Percentiles rank a stretch among this genome's conserved stretches.
phyloP scores from a whole-genome alignment of 2,329 filamentous ascomycete species.

The Penicillium occitanis region DNA sequence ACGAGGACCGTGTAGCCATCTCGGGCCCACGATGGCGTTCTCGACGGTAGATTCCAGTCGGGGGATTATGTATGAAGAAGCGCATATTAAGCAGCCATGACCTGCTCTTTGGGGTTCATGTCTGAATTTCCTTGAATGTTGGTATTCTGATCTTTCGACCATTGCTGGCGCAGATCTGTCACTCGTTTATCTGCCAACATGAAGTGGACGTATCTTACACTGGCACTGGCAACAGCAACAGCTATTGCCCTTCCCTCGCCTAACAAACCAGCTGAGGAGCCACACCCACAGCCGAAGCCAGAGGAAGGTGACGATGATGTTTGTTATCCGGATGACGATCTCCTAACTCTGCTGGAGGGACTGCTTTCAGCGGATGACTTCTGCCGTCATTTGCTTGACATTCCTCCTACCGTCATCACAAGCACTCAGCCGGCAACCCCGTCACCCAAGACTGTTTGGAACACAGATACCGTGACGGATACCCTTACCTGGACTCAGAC shows the following conservation, averaged over 20 bases:
- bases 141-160: slow-evolving; percentile 2
- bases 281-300: neutral
- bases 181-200: slow-evolving; percentile 3
- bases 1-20: too few species aligned
- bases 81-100: neutral
- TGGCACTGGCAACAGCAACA: neutral
- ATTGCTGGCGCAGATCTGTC: neutral
- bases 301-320: neutral
- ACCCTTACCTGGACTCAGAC: neutral
- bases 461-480: neutral
- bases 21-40: neutral
- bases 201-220: neutral
- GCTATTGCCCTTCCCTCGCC: neutral
- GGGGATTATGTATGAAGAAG: neutral
- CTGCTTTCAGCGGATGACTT: neutral
- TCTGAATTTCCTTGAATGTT: neutral
- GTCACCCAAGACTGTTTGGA: neutral
- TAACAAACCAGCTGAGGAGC: neutral
- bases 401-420: neutral
- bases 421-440: neutral
- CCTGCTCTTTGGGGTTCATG: neutral
- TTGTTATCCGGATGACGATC: neutral
- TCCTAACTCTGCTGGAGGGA: neutral
- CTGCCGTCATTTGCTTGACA: neutral
- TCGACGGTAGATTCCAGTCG: neutral